Base-by-base conservation (phyloP, 2,329 filamentous ascomycete species). In the Pseudogymnoascus sp. region DNA sequence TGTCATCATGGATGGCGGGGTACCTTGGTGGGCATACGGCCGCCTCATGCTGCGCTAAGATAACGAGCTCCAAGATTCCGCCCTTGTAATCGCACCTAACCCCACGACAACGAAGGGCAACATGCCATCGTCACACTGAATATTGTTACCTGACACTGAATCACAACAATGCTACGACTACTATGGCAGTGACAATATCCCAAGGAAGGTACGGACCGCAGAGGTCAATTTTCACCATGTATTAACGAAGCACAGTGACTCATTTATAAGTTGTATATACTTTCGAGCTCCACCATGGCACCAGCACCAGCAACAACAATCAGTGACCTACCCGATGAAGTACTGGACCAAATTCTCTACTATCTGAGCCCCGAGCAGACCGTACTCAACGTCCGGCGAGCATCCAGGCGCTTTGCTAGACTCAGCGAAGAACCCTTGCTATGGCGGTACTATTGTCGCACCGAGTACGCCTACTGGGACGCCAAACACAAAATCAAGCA, bases 321-420 rank as follows among this genome's bases (percentile, higher is more conserved):
- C 36, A n/a, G 22, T 18, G 36, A 60, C 33, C 69, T 73, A 39
- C 92, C 92, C 39, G 89, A 93, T 74, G 94, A 99, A 77, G 83
- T 97, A 65, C 80, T 97, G 68, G 85, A 90, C 71, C 82, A 86
- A 60, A 88, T 97, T 66, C 80, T 97, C 66, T 79, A 81, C 64
- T 85, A 85, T 70, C 72, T 81, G 43, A 74, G 78, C 70, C 87
- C 81, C 66, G 78, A 78, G 61, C 80, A 86, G 63, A 79, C 78
- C 57, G 72, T 86, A 38, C 60, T 66, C 12, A 73, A 69, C 61
- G 68, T 86, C 37, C 78, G 83, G 64, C 72, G 74, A 25, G 79
- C 88, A 9, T 90, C 83, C 20, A 83, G 78, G 66, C 84, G 85
- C 62, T 81, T 93, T 67, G 77, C 84, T 67, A 77, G 79, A 57